A percentile compares a stretch with the other conserved stretches of the same genome.
Conservation (phyloP, 1,284 basidiomycete species). For the Malassezia obtusa region DNA sequence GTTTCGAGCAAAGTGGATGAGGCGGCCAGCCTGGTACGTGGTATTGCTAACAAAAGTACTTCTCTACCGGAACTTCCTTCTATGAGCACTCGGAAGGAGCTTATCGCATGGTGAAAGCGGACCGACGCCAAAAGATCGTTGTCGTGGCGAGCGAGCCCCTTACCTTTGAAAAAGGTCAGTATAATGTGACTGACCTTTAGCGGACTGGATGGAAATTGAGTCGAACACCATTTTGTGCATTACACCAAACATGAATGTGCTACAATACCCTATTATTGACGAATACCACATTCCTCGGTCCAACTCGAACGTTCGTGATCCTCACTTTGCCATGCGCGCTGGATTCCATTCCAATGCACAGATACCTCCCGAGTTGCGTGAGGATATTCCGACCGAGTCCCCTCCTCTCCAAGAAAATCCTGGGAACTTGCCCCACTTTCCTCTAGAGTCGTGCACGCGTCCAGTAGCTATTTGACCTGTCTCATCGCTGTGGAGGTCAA, state of each 20-base stretch:
- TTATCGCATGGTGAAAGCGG: slow-evolving; percentile 62
- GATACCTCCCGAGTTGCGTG: neutral
- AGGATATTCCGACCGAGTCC: neutral
- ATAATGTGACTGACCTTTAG: slow-evolving; percentile 50
- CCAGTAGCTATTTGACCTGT: neutral
- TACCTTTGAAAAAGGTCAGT: slow-evolving; percentile 62
- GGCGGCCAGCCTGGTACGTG: slow-evolving; percentile 64
- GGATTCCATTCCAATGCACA: slow-evolving; percentile 5
- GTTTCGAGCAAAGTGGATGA: slow-evolving; percentile 82
- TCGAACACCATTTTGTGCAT: slow-evolving; percentile 70
- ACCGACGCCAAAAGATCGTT: slow-evolving; percentile 81
- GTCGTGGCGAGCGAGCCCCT: slow-evolving; percentile 56
- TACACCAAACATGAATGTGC: slow-evolving; percentile 61
- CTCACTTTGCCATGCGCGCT: slow-evolving; percentile 12
- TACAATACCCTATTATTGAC: slow-evolving; percentile 88
- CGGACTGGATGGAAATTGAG: slow-evolving; percentile 93
- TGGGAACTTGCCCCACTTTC: neutral
- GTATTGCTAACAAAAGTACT: slow-evolving; percentile 60
- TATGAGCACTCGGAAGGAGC: slow-evolving; percentile 60
- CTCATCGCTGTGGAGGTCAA: neutral
- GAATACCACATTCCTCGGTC: slow-evolving; percentile 52
- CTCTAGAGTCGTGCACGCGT: neutral
- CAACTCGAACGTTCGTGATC: neutral
- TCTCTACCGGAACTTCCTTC: slow-evolving; percentile 80
- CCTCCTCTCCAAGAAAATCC: neutral